Conservation (phyloP, 495 filamentous ascomycete genomes). For the Aspergillus saccharolyticus region DNA sequence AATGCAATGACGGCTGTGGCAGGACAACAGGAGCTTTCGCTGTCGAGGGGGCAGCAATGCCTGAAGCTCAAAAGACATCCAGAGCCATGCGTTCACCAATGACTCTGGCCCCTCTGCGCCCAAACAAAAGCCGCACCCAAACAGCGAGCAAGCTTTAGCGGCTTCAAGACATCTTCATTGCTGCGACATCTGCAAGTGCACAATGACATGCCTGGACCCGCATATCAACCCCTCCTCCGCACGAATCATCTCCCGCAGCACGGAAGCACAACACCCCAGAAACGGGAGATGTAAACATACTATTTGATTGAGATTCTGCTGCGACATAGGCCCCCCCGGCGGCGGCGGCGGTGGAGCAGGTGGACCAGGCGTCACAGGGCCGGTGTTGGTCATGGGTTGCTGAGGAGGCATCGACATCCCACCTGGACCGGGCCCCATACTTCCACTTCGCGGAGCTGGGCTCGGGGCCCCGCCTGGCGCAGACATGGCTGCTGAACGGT, state of each 20-base stretch:
- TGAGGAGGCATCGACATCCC: slow-evolving; percentile 51
- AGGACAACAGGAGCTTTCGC: not conserved
- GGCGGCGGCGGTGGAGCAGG: slow-evolving; percentile 35
- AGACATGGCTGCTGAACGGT: slow-evolving; percentile 30
- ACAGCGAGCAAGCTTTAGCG: no score
- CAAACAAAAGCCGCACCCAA: not conserved
- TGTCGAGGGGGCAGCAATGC: not conserved
- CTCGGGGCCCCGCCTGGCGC: slow-evolving; percentile 46
- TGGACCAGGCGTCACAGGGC: slow-evolving; percentile 37
- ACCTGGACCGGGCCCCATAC: slow-evolving; percentile 45
- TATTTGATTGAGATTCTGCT: slow-evolving; percentile 93
- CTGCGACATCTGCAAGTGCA: not conserved
- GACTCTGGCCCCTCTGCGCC: not conserved
- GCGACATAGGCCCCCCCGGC: slow-evolving; percentile 53
- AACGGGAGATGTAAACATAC: slow-evolving; percentile 49
- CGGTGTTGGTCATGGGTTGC: slow-evolving; percentile 36
- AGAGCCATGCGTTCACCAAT: not conserved
- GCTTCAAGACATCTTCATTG: not conserved
- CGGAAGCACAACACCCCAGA: not conserved
- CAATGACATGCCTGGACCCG: not conserved
- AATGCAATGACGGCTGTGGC: no score
- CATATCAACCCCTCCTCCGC: not conserved
- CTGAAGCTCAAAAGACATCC: not conserved
- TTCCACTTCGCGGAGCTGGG: slow-evolving; percentile 47
- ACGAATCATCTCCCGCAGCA: not conserved